Percentiles rank a stretch among this genome's conserved stretches.
phyloP scores from a whole-genome alignment of 2,329 filamentous ascomycete species.

The Cytospora mali region DNA sequence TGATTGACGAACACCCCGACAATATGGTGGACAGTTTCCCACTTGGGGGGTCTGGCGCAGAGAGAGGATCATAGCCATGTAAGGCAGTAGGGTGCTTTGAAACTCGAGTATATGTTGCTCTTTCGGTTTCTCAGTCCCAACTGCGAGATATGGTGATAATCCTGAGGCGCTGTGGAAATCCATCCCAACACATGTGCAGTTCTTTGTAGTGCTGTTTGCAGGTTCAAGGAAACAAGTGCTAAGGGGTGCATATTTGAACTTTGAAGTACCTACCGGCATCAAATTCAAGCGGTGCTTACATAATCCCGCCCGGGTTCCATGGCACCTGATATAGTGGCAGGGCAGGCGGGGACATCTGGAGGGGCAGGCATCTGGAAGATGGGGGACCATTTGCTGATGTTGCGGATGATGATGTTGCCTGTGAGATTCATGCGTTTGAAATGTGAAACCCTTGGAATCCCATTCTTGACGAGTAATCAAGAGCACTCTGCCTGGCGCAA shows the following conservation, averaged over 20 bases:
- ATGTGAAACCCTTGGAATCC: conserved; percentile 5
- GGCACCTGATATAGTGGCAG: background rate
- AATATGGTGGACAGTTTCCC: background rate
- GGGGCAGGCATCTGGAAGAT: background rate
- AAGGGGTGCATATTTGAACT: too few species aligned
- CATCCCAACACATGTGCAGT: background rate
- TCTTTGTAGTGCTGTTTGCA: background rate
- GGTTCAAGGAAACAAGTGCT: background rate
- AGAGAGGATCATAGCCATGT: background rate
- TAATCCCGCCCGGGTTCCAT: background rate
- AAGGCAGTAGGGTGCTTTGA: background rate
- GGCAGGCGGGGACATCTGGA: background rate
- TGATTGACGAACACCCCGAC: background rate
- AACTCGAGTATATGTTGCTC: background rate
- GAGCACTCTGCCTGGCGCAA: conserved; percentile 24
- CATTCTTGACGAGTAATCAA: conserved; percentile 5
- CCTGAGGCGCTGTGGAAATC: too few species aligned
- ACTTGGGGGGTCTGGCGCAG: background rate
- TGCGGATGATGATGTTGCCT: too few species aligned
- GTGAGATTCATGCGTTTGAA: background rate
- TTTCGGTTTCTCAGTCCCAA: background rate
- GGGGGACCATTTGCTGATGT: too few species aligned
- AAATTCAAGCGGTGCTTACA: background rate
- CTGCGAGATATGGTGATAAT: background rate
- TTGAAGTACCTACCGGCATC: background rate